Evolutionary conservation across 305 asterid genomes (phyloP).

Genomic region (Fraxinus floribunda): DNA sequence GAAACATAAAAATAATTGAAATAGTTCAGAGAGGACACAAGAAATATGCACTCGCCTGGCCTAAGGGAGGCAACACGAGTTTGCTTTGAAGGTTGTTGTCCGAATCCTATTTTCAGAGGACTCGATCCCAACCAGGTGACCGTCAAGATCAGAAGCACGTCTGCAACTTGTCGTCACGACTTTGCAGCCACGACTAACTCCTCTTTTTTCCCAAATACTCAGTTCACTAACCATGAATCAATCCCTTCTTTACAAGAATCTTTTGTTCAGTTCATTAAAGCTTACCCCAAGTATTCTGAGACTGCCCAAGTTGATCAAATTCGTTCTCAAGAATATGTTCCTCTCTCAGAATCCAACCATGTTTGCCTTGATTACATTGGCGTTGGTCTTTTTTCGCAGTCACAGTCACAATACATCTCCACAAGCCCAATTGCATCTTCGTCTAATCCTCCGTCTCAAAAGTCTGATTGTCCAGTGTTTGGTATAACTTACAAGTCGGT

Average conservation of each 20-base stretch:
- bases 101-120: conserved; percentile 34
- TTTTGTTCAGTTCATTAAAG: conserved; percentile 49
- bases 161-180: conserved; percentile 53
- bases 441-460: conserved; percentile 25
- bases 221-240: conserved; percentile 69
- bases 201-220: conserved; percentile 55
- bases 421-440: conserved; percentile 26
- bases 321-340: conserved; percentile 60
- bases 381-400: conserved; percentile 65
- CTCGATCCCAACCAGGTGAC: conserved; percentile 26
- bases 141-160: conserved; percentile 46
- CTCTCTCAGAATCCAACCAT: conserved; percentile 56
- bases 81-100: conserved; percentile 55
- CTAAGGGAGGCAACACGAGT: conserved; percentile 38
- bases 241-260: conserved; percentile 70
- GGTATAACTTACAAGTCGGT: conserved; percentile 55
- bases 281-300: conserved; percentile 66
- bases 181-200: conserved; percentile 53
- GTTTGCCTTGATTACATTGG: conserved; percentile 85
- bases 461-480: conserved; percentile 46
- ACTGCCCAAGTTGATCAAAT: conserved; percentile 56
- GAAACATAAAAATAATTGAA: conserved; percentile 11
- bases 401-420: conserved; percentile 33
- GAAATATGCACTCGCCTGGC: conserved; percentile 41
- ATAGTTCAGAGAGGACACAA: background rate